Base-by-base conservation (phyloP, 768 basidiomycete species). In the Russula abietina region DNA sequence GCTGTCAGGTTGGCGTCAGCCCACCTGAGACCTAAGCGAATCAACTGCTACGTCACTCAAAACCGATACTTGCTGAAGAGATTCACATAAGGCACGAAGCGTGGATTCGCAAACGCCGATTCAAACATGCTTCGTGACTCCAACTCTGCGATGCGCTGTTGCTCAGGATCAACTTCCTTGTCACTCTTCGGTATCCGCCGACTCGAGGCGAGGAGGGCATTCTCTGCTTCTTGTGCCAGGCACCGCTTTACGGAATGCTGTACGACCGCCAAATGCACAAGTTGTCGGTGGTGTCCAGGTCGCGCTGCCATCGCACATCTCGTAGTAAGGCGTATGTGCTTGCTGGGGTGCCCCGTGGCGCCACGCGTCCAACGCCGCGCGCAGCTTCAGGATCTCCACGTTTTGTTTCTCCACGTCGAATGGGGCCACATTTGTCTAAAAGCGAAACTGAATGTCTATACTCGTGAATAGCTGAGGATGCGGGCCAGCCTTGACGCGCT, bases 401-500 rank as follows among this genome's bases (percentile, higher is more conserved):
- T 57, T 59, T 32, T 65, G 58, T 32, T 65, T 57, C 24, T 64
- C 62, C 19, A 59, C 33, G 26, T 55, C 2, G 26, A 66, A 59
- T 19, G 62, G 62, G 4, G 54, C 41, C 1, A 43, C 24, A 4
- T 10, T 8, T 32, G 4, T 12, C 43, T n/a, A 10, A 43, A 0
- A 5, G 5, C 2, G 0, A 41, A 62, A 9, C 9, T 45, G 12
- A 5, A n/a, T 5, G n/a, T 30, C 45, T 1, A 14, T 2, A 22
- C 28, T 12, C 22, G 7, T 11, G 2, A 26, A 11, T 39, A 36
- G 32, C n/a, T 17, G 33, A n/a, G 0, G 2, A 14, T 41, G 51
- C 5, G 3, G 7, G 32, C n/a, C 22, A 1, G 19, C 58, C 24
- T 50, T 11, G 12, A 6, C 1, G n/a, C 28, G 28, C 74, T 83